A percentile compares a stretch with the other conserved stretches of the same genome.
Conservation (phyloP, 371 early-diverging fungal species). For the Capillidium heterosporum region DNA sequence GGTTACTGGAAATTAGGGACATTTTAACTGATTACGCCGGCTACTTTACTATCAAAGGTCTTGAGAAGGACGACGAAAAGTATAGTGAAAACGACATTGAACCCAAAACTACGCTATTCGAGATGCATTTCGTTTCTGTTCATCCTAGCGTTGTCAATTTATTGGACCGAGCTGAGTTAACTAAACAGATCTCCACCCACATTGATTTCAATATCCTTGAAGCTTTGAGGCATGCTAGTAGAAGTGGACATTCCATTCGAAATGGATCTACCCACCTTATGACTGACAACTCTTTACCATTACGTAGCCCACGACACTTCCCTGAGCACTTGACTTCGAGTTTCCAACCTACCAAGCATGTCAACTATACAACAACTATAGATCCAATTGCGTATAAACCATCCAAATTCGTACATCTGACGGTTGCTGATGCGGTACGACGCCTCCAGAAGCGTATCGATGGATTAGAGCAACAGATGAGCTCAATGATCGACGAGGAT, state of each 20-base stretch:
- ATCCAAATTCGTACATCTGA: neutral
- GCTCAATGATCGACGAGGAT: no score
- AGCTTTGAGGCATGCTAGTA: no score
- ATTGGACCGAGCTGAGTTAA: constrained; percentile 17
- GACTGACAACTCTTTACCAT: neutral
- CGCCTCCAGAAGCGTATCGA: neutral
- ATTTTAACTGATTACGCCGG: constrained; percentile 28
- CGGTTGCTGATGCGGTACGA: neutral
- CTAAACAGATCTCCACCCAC: constrained; percentile 14
- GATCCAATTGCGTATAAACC: neutral
- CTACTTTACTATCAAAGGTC: neutral
- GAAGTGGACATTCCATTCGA: no score
- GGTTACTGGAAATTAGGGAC: constrained; percentile 33
- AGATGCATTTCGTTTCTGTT: constrained; percentile 15
- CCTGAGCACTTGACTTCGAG: neutral
- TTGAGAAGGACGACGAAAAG: neutral
- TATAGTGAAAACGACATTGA: neutral
- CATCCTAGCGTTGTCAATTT: constrained; percentile 11
- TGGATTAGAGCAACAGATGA: no score
- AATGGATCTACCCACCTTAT: constrained; percentile 11
- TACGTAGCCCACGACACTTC: neutral
- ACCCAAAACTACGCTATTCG: constrained; percentile 10
- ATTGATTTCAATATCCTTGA: no score
- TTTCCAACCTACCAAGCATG: no score
- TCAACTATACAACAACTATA: neutral